Percentiles rank a stretch among this genome's conserved stretches.
These are phyloP conservation scores for Mangifera indica DNA, from an alignment of 345 rosid genomes.

Conservation along the genomic window DNA sequence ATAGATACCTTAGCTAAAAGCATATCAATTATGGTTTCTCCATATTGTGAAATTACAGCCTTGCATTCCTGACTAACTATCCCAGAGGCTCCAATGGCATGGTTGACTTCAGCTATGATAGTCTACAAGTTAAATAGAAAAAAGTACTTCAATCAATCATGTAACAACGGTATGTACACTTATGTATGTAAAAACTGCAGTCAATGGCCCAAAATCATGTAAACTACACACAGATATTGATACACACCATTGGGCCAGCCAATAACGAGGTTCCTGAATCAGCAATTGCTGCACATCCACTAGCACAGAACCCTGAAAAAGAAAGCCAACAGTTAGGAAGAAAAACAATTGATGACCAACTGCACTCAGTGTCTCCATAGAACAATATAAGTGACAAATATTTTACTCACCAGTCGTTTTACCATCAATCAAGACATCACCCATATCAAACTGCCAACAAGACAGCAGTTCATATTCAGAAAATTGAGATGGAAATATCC, in stretches of 20 bases:
- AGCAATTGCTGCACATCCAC: constrained; percentile 66
- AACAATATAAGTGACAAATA: background rate
- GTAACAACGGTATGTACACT: background rate
- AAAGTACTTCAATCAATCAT: background rate
- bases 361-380: background rate
- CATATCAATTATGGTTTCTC: constrained; percentile 52
- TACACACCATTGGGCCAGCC: constrained; percentile 71
- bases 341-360: background rate
- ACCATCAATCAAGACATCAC: constrained; percentile 57
- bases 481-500: background rate
- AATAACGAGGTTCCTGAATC: constrained; percentile 82
- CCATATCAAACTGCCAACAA: constrained; percentile 61
- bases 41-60: constrained; percentile 56
- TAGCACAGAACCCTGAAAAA: constrained; percentile 49
- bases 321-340: background rate
- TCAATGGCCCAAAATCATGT: background rate
- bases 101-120: constrained; percentile 57
- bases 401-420: constrained; percentile 52
- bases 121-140: constrained; percentile 30
- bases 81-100: constrained; percentile 73
- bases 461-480: background rate
- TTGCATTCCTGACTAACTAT: constrained; percentile 66
- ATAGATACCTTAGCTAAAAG: constrained; percentile 45
- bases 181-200: background rate
- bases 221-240: background rate